Evolutionary conservation across 2,329 filamentous ascomycete genomes (phyloP), one percentile per base, ranked within the genome.

Genomic region (Talaromyces sp.): DNA sequence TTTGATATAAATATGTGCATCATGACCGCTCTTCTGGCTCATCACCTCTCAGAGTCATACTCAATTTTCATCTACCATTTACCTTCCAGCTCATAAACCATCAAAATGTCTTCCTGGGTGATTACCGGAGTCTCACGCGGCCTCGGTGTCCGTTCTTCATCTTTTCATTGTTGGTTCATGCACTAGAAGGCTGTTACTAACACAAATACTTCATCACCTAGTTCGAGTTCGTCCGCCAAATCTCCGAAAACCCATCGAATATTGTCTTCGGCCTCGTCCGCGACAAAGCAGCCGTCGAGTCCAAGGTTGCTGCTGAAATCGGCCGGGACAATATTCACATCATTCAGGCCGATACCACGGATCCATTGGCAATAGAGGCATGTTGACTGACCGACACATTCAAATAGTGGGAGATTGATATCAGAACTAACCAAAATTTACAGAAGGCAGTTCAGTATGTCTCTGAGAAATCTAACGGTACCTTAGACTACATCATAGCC

Each of bases 401-500:
- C 33, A 35, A 7, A 35, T 22, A 22, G 22, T 31, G 27, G 27
- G 27, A 6, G 7, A 37, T 13, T 9, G 35, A 22, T 11, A 43
- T 31, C 19, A 73, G 80, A 13, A 73, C 58, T 67, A 68, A 63
- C 22, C 66, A 71, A 27, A 71, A 41, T 39, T 47, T 5, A 39
- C 50, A 64, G 62, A 39, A 49, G 49, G 62, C 62, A 27, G 54
- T 7, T 60, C 52, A 64, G 54, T 58, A 60, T 64, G 43, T 60
- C 19, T 58, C 61, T 10, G 57, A 68, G 14, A 71, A 70, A 31
- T 68, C 70, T 24, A 70, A 68, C 33, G 72, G 75, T 13, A 65
- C 70, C 1, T 62, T 87, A 8, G 85, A 87, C 71, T 83, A 83
- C 66, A 70, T 87, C 9, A 82, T 87, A 31, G 81, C 80, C 61